These are phyloP conservation scores for Lepraria neglecta DNA, from an alignment of 495 filamentous ascomycete genomes.

Conservation along the genomic window DNA sequence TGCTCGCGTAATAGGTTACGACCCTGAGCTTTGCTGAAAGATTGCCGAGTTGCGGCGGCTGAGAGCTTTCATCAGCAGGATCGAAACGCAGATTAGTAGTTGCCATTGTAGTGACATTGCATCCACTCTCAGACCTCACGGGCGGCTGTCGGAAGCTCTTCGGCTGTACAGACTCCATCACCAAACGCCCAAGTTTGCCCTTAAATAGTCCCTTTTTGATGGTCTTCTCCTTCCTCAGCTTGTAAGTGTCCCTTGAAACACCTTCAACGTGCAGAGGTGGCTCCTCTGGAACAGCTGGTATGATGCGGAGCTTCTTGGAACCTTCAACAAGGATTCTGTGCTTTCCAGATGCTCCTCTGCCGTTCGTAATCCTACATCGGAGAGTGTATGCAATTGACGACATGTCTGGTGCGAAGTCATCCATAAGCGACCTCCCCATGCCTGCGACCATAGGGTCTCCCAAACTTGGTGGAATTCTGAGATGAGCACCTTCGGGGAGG, in stretches of 20 bases:
- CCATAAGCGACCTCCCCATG: slow-evolving; percentile 46
- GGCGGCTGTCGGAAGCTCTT: slow-evolving; percentile 54
- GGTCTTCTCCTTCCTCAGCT: slow-evolving; percentile 64
- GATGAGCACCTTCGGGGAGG: slow-evolving; percentile 63
- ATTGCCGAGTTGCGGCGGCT: slow-evolving; percentile 61
- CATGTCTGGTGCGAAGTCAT: slow-evolving; percentile 85
- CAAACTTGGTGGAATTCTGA: slow-evolving; percentile 72
- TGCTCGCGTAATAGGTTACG: slow-evolving; percentile 63
- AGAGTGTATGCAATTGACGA: slow-evolving; percentile 66
- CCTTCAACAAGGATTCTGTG: slow-evolving; percentile 45
- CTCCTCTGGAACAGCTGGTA: slow-evolving; percentile 68
- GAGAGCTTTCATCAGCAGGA: slow-evolving; percentile 49
- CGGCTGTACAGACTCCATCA: slow-evolving; percentile 69
- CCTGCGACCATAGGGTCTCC: slow-evolving; percentile 58
- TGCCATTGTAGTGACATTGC: slow-evolving; percentile 52
- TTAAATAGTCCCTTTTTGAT: slow-evolving; percentile 74
- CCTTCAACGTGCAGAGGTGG: slow-evolving; percentile 62
- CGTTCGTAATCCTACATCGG: slow-evolving; percentile 45
- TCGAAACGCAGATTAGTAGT: slow-evolving; percentile 69
- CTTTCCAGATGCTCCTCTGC: slow-evolving; percentile 39
- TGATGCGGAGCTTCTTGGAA: slow-evolving; percentile 61
- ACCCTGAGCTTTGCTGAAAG: slow-evolving; percentile 67
- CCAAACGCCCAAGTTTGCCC: slow-evolving; percentile 65
- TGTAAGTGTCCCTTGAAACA: slow-evolving; percentile 56
- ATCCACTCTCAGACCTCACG: slow-evolving; percentile 36